Evolutionary conservation across 1,139 yeast genomes (phyloP).

Genomic region (Nakaseomyces delphensis): DNA sequence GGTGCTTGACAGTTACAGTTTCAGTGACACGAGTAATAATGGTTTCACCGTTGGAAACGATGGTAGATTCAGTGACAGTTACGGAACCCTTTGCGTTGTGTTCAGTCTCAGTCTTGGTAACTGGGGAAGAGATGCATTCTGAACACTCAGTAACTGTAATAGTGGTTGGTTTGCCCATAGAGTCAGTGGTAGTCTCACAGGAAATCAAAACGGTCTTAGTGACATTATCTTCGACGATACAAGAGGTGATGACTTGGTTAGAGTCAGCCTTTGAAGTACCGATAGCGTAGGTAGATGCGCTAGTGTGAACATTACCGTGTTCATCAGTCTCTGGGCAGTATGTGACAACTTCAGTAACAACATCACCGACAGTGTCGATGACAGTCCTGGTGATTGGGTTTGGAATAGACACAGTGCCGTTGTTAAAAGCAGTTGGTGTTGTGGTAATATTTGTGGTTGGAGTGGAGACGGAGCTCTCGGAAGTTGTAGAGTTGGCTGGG

Average conservation of each 20-base stretch:
- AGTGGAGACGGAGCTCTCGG: background rate
- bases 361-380: background rate
- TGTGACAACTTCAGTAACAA: conserved; percentile 1
- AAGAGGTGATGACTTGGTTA: background rate
- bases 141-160: conserved; percentile 1
- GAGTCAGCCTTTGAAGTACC: conserved; percentile 1
- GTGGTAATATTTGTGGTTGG: background rate
- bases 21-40: background rate
- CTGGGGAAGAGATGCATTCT: background rate
- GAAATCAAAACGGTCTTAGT: background rate
- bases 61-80: background rate
- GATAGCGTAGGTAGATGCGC: background rate
- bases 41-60: background rate
- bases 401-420: conserved; percentile 3
- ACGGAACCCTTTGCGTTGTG: background rate
- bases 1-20: conserved; percentile 1
- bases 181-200: conserved; percentile 1
- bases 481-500: background rate
- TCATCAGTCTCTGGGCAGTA: conserved; percentile 5
- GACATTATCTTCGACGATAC: conserved; percentile 3
- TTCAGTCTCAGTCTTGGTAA: background rate
- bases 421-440: conserved; percentile 1
- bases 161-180: background rate
- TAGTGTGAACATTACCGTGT: conserved; percentile 2
- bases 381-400: background rate